phyloP scores from a whole-genome alignment of 2,329 filamentous ascomycete genomes.

The Plenodomus biglobosus region DNA sequence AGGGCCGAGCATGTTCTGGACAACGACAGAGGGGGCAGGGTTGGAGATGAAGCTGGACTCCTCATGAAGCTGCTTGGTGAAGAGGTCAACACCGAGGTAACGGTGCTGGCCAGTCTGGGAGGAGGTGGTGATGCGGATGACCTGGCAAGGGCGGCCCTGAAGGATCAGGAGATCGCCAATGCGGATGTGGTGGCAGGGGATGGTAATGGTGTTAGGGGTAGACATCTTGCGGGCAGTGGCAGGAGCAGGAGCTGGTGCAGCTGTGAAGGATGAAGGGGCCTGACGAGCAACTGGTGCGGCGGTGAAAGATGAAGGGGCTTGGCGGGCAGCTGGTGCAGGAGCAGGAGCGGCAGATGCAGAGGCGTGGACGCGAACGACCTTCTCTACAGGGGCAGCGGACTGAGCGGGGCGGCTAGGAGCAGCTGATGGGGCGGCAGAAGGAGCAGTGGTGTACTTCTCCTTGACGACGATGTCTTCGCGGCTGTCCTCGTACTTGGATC shows the following conservation, averaged over 20 bases:
- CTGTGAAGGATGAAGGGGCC: slow-evolving; percentile 18
- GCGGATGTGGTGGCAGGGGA: slow-evolving; percentile 99
- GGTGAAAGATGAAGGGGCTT: slow-evolving; percentile 1
- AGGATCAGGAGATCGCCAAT: slow-evolving; percentile 98
- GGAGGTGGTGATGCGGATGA: slow-evolving; percentile 99
- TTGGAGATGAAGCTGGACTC: slow-evolving; percentile 98
- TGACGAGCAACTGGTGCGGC: slow-evolving; percentile 4
- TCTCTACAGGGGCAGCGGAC: slow-evolving; percentile 41
- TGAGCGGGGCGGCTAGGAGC: slow-evolving; percentile 39
- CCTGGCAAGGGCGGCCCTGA: slow-evolving; percentile 98
- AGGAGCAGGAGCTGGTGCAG: slow-evolving; percentile 9
- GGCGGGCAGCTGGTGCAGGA: background rate
- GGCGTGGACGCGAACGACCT: slow-evolving; percentile 31
- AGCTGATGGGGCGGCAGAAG: slow-evolving; percentile 38
- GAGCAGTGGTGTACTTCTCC: slow-evolving; percentile 46
- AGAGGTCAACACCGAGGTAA: slow-evolving; percentile 99
- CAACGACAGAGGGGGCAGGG: slow-evolving; percentile 92
- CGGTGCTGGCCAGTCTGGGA: slow-evolving; percentile 98
- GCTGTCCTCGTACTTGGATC: slow-evolving; percentile 36
- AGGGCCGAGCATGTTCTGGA: slow-evolving; percentile 99
- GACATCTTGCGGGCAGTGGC: slow-evolving; percentile 43
- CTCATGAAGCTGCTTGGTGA: slow-evolving; percentile 99
- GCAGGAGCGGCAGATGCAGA: slow-evolving; percentile 40
- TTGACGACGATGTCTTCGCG: slow-evolving; percentile 53
- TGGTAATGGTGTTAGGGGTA: slow-evolving; percentile 88